These are phyloP conservation scores for Russula ochroleuca DNA, from an alignment of 768 basidiomycete species.

Conservation along the genomic window DNA sequence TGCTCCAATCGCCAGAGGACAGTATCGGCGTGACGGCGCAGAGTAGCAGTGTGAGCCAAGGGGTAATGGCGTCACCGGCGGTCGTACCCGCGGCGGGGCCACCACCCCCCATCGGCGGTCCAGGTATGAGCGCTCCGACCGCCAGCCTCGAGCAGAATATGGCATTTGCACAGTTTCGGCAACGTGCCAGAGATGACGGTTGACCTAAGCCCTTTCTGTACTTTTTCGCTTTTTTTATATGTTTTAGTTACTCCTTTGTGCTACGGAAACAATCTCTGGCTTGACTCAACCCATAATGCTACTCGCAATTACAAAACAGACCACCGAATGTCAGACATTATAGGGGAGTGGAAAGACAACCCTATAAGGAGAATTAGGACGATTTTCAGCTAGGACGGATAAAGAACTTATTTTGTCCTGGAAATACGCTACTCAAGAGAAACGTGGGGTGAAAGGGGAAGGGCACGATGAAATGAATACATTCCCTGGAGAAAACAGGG, in stretches of 20 bases:
- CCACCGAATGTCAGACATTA: too few relatives aligned
- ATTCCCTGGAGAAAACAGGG: background rate
- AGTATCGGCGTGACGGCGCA: slow-evolving; percentile 32
- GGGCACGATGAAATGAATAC: too few relatives aligned
- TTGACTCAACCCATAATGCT: too few relatives aligned
- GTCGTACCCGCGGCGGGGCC: slow-evolving; percentile 39
- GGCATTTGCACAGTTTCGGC: slow-evolving; percentile 64
- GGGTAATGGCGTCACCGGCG: slow-evolving; percentile 37
- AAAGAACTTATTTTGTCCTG: background rate
- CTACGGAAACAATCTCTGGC: too few relatives aligned
- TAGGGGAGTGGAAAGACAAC: too few relatives aligned
- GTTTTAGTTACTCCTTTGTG: too few relatives aligned
- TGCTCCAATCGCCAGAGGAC: slow-evolving; percentile 42
- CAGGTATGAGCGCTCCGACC: slow-evolving; percentile 38
- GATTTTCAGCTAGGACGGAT: background rate
- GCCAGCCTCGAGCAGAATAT: slow-evolving; percentile 81
- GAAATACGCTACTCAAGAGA: background rate
- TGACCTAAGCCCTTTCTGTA: background rate
- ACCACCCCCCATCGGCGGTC: slow-evolving; percentile 35
- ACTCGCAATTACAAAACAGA: too few relatives aligned
- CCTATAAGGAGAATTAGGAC: background rate
- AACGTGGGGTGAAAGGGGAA: background rate
- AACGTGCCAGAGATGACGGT: slow-evolving; percentile 13
- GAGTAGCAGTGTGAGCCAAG: slow-evolving; percentile 18
- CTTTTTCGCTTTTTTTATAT: background rate